phyloP scores from a whole-genome alignment of 805 yeast species.

The Hanseniaspora meyeri region DNA sequence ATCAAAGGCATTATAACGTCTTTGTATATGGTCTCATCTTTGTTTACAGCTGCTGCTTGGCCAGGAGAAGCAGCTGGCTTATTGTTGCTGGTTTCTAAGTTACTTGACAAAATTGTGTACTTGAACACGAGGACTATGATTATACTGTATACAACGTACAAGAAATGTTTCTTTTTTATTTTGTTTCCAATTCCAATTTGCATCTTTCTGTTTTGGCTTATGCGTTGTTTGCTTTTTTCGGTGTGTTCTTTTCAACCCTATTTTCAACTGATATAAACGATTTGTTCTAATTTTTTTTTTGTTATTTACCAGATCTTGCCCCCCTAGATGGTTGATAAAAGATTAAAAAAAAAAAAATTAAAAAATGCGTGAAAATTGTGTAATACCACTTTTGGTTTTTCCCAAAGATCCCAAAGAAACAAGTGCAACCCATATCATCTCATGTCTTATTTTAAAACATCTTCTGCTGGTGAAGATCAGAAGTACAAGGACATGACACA shows the following conservation, averaged over 20 bases:
- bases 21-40: constrained; percentile 10
- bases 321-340: background rate
- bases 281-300: background rate
- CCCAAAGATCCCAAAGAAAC: too few species aligned
- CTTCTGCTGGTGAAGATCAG: background rate
- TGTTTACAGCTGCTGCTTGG: background rate
- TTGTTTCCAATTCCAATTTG: background rate
- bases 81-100: background rate
- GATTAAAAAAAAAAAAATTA: background rate
- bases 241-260: too few species aligned
- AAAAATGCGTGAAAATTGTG: background rate
- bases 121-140: constrained; percentile 4
- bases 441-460: background rate
- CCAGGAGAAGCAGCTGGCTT: background rate
- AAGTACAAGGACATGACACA: constrained; percentile 9
- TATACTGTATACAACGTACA: constrained; percentile 2
- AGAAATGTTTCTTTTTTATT: background rate
- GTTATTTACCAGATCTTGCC: background rate
- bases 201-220: background rate
- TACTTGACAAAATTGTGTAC: background rate
- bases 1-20: constrained; percentile 73
- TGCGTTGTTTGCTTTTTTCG: too few species aligned
- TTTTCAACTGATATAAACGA: background rate
- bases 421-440: too few species aligned
- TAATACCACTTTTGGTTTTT: too few species aligned